Percentiles rank a stretch among this genome's conserved stretches.
phyloP scores from a whole-genome alignment of 108 stramenopile genomes.

The Skeletonema grethae region DNA sequence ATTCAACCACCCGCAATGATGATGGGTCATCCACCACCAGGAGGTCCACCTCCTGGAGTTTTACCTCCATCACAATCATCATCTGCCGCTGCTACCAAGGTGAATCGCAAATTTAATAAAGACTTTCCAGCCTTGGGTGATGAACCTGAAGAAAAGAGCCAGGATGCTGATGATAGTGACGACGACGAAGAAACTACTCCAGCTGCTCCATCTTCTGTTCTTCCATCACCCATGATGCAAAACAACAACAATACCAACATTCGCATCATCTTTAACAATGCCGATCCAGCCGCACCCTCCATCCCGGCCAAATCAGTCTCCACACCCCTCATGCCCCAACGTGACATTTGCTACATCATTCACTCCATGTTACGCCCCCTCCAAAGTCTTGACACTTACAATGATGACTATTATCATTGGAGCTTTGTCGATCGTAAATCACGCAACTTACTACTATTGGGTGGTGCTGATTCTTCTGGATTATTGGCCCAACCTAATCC shows the following conservation, averaged over 20 bases:
- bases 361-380: conserved; percentile 78
- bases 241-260: background rate
- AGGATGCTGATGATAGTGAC: background rate
- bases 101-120: conserved; percentile 14
- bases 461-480: conserved; percentile 18
- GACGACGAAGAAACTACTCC: background rate
- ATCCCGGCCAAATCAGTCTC: conserved; percentile 62
- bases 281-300: conserved; percentile 66
- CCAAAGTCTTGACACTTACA: conserved; percentile 45
- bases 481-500: conserved; percentile 31
- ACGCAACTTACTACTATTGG: conserved; percentile 13
- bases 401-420: conserved; percentile 55
- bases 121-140: conserved; percentile 37
- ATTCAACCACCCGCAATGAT: background rate
- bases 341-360: conserved; percentile 77
- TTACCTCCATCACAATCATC: background rate
- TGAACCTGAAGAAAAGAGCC: background rate
- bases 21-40: background rate
- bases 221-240: background rate
- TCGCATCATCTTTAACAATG: conserved; percentile 58
- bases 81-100: background rate
- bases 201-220: background rate
- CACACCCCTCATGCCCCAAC: conserved; percentile 59
- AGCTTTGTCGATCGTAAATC: conserved; percentile 33
- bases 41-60: background rate